phyloP scores from a whole-genome alignment of 345 rosid species.

The Brassica rapa region DNA sequence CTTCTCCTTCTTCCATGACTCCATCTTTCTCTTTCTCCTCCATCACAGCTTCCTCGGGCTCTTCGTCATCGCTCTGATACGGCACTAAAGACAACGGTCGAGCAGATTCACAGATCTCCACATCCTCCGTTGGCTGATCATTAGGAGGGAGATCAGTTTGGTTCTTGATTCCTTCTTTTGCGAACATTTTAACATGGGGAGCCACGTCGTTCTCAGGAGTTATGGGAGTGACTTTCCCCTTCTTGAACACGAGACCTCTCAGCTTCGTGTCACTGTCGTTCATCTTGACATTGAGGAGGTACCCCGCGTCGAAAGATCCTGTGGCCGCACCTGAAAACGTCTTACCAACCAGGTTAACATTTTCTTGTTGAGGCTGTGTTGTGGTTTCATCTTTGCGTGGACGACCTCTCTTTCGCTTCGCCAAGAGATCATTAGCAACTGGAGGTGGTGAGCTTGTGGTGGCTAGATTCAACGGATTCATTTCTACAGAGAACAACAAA shows the following conservation, averaged over 20 bases:
- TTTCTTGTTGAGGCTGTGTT: constrained; percentile 31
- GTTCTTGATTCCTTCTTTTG: constrained; percentile 44
- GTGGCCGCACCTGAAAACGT: constrained; percentile 60
- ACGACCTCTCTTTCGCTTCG: constrained; percentile 62
- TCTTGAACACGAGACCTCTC: too few relatives aligned
- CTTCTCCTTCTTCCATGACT: constrained; percentile 17
- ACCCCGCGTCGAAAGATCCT: constrained; percentile 69
- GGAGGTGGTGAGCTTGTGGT: constrained; percentile 35
- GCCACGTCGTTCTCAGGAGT: constrained; percentile 67
- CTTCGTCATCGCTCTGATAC: constrained; percentile 23
- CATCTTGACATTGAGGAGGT: constrained; percentile 58
- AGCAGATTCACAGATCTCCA: constrained; percentile 39
- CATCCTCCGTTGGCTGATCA: constrained; percentile 36
- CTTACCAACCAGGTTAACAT: constrained; percentile 50
- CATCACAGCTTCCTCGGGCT: constrained; percentile 29
- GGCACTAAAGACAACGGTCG: constrained; percentile 27
- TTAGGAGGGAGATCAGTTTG: constrained; percentile 38
- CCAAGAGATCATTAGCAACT: constrained; percentile 41
- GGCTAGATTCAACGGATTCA: constrained; percentile 47
- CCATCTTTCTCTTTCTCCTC: neutral
- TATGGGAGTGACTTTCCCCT: constrained; percentile 46
- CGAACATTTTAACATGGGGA: constrained; percentile 57
- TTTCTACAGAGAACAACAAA: constrained; percentile 20
- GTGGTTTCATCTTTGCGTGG: constrained; percentile 52
- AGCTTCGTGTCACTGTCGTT: constrained; percentile 47